Evolutionary conservation across 345 rosid species (phyloP).

Genomic region (Eucalyptus brandiana): DNA sequence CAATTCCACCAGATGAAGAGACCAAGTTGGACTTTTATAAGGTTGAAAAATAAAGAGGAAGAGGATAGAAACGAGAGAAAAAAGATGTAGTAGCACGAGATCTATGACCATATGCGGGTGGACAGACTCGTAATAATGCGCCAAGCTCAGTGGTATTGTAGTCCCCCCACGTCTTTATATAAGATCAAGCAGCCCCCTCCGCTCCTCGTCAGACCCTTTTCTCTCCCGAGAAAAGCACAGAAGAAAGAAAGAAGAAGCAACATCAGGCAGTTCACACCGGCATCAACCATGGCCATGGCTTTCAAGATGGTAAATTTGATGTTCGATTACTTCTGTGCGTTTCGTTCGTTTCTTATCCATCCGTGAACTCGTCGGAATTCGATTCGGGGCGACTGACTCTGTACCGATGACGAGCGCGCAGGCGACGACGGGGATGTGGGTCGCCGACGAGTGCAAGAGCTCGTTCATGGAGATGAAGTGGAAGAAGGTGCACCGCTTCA

Average conservation of each 20-base stretch:
- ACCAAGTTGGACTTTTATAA: not conserved
- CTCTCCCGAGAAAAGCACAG: not conserved
- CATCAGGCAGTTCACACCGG: not conserved
- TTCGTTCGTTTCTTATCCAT: not conserved
- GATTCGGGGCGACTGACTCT: not conserved
- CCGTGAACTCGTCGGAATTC: not conserved
- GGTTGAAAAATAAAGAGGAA: not conserved
- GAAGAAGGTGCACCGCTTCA: conserved; percentile 79
- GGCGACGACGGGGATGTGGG: conserved; percentile 97
- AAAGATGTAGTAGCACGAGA: not conserved
- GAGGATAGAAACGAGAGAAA: not conserved
- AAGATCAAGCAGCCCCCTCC: conserved; percentile 1
- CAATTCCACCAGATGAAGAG: not conserved
- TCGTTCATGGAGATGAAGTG: conserved; percentile 96
- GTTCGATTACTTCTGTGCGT: not conserved
- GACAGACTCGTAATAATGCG: not conserved
- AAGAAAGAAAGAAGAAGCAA: not conserved
- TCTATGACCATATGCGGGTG: not conserved
- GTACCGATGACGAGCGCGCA: not conserved
- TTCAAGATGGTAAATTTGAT: conserved; percentile 68
- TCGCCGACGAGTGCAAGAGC: conserved; percentile 75
- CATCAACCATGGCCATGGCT: conserved; percentile 89
- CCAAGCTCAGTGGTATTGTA: conserved; percentile 17
- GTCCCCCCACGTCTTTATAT: conserved; percentile 16
- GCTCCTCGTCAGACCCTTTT: not conserved